Base-by-base conservation (phyloP, 805 yeast genomes). In the Blastobotrys terrestris region DNA sequence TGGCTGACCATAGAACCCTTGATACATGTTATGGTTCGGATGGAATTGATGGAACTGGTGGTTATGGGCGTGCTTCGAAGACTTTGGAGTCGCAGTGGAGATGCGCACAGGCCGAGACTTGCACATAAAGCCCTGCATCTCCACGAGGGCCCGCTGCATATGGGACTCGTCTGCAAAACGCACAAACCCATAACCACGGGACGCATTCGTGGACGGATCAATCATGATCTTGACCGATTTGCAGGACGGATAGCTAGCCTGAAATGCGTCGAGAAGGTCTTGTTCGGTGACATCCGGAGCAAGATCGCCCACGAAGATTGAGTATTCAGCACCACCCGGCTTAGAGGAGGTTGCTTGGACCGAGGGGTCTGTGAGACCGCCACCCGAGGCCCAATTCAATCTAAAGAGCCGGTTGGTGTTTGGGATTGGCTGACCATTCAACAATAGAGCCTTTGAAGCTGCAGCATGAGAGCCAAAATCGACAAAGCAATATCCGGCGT, bases 131-230 rank as follows among this genome's bases (percentile, higher is more conserved):
- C 96, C 95, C 68, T 86, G 91, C 95, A 89, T 87, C 63, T 87
- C 95, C 19, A 75, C 63, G 42, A 88, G 66, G 0, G 96, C 89
- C 49, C 81, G 76, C 59, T 81, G 84, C 67, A 85, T 89, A 41
- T 85, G 89, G 8, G 75, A 74, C 55, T 79, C 83, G 53, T 77
- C 76, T 39, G 74, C 63, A 64, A 90, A 89, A 56, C 87, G 80
- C n/a, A 89, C 87, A 72, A 91, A 91, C 1, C 97, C 97, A 67
- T 85, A 90, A 11, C 96, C 96, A 63, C 87, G 83, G 4, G 92
- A 79, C 48, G 76, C 76, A 31, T 84, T 84, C 0, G 95, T 82
- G 11, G 68, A 64, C 40, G 81, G 83, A 67, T 90, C 96, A 48
- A 78, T 67, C 83, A 90, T 88, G 56, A 90, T 80, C 63, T 85